Base-by-base conservation (phyloP, 2,329 filamentous ascomycete genomes). In the Trichoderma koningii region DNA sequence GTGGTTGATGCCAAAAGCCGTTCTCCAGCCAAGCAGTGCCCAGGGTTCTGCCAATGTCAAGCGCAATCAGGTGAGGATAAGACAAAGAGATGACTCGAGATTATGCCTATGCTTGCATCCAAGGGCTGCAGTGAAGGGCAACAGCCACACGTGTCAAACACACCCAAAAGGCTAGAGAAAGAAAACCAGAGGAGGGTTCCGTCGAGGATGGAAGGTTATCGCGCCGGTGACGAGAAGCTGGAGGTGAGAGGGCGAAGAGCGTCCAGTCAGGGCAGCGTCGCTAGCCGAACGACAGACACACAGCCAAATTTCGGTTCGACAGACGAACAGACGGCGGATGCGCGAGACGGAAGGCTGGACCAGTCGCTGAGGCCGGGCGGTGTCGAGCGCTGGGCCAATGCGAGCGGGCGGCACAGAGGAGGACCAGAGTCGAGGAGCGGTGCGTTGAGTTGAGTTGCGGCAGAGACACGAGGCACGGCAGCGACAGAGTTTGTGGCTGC, bases 401-500 rank as follows among this genome's bases (percentile, higher is more conserved):
- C 57, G n/a, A 17, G 61, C 19, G 57, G 55, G 47, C 47, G 55
- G 60, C 45, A 30, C 26, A 42, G 23, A 51, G 23, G 23, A 51
- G 23, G 26, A 47, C n/a, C 7, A 26, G 44, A 56, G 47, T 14
- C 10, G 34, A 14, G 12, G 10, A 3, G 34, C 12, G 34, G 12
- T 38, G 34, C 52, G 48, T 61, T 51, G 34, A 47, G 34, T 38
- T 38, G 34, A 61, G 48, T 61, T 51, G 34, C 57, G n/a, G 55
- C 30, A n/a, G 51, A 21, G 57, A 52, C 47, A 61, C 47, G 34
- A 61, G 47, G 60, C 41, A 55, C 19, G 42, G 50, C 60, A 63
- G 60, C 50, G 55, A 55, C 38, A 55, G 45, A 51, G 50, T 55
- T 63, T 63, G 61, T 63, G 61, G 61, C 61, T 55, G 61, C 61